Conservation (phyloP, 2,329 filamentous ascomycete genomes). For the Corinectria fuckeliana region DNA sequence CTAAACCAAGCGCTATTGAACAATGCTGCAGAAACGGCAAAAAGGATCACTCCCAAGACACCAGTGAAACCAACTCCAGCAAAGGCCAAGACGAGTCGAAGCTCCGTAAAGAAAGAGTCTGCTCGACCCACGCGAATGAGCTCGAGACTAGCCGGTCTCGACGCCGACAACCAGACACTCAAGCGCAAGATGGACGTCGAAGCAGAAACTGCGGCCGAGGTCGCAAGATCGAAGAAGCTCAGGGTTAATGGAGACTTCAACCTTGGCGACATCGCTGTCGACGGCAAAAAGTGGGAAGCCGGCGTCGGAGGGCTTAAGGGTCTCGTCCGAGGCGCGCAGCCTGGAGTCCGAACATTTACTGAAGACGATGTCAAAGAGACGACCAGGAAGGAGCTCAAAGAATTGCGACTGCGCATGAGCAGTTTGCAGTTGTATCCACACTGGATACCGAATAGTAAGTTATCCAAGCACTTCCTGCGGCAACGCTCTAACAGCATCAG, state of each 20-base stretch:
- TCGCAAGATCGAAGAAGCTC: slow-evolving; percentile 63
- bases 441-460: slow-evolving; percentile 78
- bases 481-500: slow-evolving; percentile 48
- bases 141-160: slow-evolving; percentile 62
- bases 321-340: slow-evolving; percentile 71
- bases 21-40: slow-evolving; percentile 75
- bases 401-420: slow-evolving; percentile 78
- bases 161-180: slow-evolving; percentile 53
- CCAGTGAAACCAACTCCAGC: slow-evolving; percentile 51
- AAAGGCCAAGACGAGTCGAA: slow-evolving; percentile 40
- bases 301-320: slow-evolving; percentile 69
- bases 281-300: slow-evolving; percentile 77
- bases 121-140: slow-evolving; percentile 62
- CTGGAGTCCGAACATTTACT: slow-evolving; percentile 83
- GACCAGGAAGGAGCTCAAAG: slow-evolving; percentile 75
- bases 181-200: slow-evolving; percentile 62
- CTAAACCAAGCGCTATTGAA: slow-evolving; percentile 83
- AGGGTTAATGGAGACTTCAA: slow-evolving; percentile 66
- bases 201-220: slow-evolving; percentile 48
- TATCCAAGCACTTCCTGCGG: neutral
- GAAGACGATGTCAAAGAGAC: slow-evolving; percentile 84
- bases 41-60: slow-evolving; percentile 69
- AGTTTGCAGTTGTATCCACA: slow-evolving; percentile 80
- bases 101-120: slow-evolving; percentile 55
- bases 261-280: slow-evolving; percentile 79